These are phyloP conservation scores for Penicillium corylophilum DNA, from an alignment of 2,329 filamentous ascomycete species.

Conservation along the genomic window DNA sequence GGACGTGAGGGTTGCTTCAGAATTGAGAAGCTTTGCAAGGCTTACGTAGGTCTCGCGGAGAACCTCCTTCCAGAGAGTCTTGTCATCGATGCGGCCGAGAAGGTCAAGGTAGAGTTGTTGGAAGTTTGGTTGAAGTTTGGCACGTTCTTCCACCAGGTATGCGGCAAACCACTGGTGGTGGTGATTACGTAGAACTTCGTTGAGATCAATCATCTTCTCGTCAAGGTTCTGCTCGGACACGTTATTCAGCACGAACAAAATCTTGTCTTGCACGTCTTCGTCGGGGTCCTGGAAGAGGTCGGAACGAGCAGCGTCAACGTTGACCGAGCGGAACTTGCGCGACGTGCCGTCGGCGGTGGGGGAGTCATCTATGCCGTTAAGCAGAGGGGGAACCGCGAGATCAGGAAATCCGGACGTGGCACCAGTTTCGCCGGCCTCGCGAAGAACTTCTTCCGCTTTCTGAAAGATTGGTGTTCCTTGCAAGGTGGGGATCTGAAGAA, in stretches of 20 bases:
- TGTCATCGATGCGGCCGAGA: conserved; percentile 77
- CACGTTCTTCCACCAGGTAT: conserved; percentile 92
- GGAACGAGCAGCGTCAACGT: conserved; percentile 67
- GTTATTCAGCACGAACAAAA: conserved; percentile 95
- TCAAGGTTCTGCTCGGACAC: conserved; percentile 86
- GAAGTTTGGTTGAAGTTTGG: conserved; percentile 96
- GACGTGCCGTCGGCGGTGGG: conserved; percentile 59
- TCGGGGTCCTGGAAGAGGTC: conserved; percentile 76
- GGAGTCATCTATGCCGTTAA: conserved; percentile 71
- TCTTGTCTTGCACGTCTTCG: conserved; percentile 83
- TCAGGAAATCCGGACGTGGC: conserved; percentile 32
- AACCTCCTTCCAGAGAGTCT: conserved; percentile 80
- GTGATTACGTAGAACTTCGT: conserved; percentile 71
- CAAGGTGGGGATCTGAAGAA: conserved; percentile 77
- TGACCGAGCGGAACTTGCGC: conserved; percentile 74
- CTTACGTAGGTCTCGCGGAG: conserved; percentile 88
- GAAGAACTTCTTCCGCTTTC: conserved; percentile 77
- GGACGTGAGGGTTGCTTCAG: conserved; percentile 80
- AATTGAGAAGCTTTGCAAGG: conserved; percentile 82
- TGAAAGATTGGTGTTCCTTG: conserved; percentile 81
- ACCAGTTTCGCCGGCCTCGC: conserved; percentile 56
- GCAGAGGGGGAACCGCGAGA: conserved; percentile 44
- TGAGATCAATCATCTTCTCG: conserved; percentile 78
- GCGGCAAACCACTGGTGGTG: conserved; percentile 96
- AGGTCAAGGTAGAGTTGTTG: conserved; percentile 90